Base-by-base conservation (phyloP, 2,329 filamentous ascomycete species). In the Ceratocystis harringtonii region DNA sequence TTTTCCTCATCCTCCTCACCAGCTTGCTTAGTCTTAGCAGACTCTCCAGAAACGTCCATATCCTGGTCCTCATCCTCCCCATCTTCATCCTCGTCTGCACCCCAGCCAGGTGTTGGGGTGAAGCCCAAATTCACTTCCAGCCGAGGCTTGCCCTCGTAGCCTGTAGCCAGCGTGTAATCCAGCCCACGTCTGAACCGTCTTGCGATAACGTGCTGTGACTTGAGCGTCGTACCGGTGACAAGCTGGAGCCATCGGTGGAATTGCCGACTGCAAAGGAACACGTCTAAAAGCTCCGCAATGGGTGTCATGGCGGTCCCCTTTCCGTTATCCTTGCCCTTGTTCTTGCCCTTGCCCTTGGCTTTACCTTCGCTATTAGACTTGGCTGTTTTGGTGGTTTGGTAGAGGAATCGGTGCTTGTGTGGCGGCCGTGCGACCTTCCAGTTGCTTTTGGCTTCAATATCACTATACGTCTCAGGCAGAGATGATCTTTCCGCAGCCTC, bases 321-420 rank as follows among this genome's bases (percentile, higher is more conserved):
- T 10, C 55, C 65, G 28, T 67, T 67, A 17, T 58, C 57, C 8
- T 64, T 65, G 44, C 64, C 57, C 8, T 64, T 65, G 32, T 58
- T 63, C 36, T 52, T 55, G 8, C 25, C 12, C 22, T 64, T 65
- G 32, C 64, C 48, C 3, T 60, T 64, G 48, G 50, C 61, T 41
- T 52, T 55, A 17, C 50, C 41, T 5, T 52, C 78, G 74, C 57
- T 79, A 75, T 52, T 75, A 70, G 2, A 73, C 71, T 4, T 73
- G 72, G 60, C 74, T 74, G 62, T 74, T 69, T 62, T 76, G 70
- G 66, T 74, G 68, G 61, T 85, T 67, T 89, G 82, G 75, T 94
- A 99, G 1, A 96, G 79, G 74, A 88, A 99, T 15, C 92, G 89
- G 73, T 96, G 91, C 78, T 99, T 99, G 77, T 99, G 92, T 0